Evolutionary conservation across 2,329 filamentous ascomycete species (phyloP).

Genomic region (Teratosphaeria epicoccoides): DNA sequence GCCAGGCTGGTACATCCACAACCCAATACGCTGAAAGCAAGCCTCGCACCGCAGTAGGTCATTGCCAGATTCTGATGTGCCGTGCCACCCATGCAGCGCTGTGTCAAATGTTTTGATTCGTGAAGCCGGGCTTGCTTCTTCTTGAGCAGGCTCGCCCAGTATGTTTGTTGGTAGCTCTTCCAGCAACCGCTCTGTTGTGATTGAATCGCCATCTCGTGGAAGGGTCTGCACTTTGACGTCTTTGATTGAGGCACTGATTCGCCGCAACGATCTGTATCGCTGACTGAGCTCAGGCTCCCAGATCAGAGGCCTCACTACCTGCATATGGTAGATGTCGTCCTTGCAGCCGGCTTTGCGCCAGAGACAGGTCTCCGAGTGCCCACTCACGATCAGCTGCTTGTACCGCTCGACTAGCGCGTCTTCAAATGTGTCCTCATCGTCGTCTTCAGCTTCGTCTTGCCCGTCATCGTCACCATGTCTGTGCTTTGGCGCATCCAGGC

Average conservation of each 20-base stretch:
- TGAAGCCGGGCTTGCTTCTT: background rate
- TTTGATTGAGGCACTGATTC: constrained; percentile 18
- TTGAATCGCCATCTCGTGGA: constrained; percentile 5
- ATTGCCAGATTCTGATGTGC: constrained; percentile 49
- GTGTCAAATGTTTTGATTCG: constrained; percentile 19
- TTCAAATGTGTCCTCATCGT: constrained; percentile 22
- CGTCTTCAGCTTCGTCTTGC: constrained; percentile 39
- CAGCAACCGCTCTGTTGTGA: constrained; percentile 13
- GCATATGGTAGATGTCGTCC: constrained; percentile 55
- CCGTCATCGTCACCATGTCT: constrained; percentile 40
- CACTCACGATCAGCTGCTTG: constrained; percentile 57
- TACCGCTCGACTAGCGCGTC: constrained; percentile 68
- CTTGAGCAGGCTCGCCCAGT: constrained; percentile 11
- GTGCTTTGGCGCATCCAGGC: constrained; percentile 46
- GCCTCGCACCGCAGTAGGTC: constrained; percentile 71
- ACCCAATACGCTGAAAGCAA: constrained; percentile 75
- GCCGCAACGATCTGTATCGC: constrained; percentile 17
- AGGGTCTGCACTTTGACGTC: constrained; percentile 12
- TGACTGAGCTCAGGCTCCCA: constrained; percentile 26
- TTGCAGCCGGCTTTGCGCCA: constrained; percentile 87
- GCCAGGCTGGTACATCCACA: constrained; percentile 82
- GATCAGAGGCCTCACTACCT: constrained; percentile 27
- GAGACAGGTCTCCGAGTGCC: constrained; percentile 70
- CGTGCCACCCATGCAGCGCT: constrained; percentile 40
- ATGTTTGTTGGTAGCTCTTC: constrained; percentile 18